Evolutionary conservation across 2,329 filamentous ascomycete genomes (phyloP), one percentile per base, ranked within the genome.

Genomic region (Neophaeococcomyces aloes): DNA sequence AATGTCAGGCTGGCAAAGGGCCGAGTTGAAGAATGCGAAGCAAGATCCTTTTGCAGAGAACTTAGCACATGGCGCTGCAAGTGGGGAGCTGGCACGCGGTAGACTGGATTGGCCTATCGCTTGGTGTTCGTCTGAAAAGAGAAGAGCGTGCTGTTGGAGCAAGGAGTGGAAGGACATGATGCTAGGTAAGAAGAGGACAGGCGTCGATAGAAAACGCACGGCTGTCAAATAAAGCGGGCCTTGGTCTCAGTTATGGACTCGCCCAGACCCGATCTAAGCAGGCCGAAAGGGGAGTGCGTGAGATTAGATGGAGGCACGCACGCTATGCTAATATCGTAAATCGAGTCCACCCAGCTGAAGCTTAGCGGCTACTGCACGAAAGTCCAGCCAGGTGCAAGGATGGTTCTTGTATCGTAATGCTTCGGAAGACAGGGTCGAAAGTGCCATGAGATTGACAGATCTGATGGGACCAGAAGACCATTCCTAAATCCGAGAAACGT

Each of bases 21-120:
- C 40, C 43, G 46, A 46, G 48, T 52, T 52, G 42, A 51, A 53
- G 52, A 51, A 52, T 48, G 42, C 48, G 46, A 45, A 48, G 41
- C 49, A 46, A 46, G 52, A 54, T 52, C 48, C 48, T 54, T 52
- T 52, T 54, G 49, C 42, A 50, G 42, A 46, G 48, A 45, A 47
- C 47, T 49, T 21, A 14, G 45, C 51, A 54, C 53, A 54, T 56
- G 54, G 54, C 54, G 55, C 46, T 54, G 39, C 49, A 50, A 49
- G 54, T 48, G 50, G 50, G 46, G 50, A 54, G 50, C 50, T 54
- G 52, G 52, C 51, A 42, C 50, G 48, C 52, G 55, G 52, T 49
- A 51, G 56, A 56, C 56, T 59, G 56, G 56, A 57, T 54, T 53
- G 56, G 56, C 51, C 56, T 57, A 43, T 59, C 53, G 54, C 51